phyloP scores from a whole-genome alignment of 2,329 filamentous ascomycete species.

The Eutypa lata region DNA sequence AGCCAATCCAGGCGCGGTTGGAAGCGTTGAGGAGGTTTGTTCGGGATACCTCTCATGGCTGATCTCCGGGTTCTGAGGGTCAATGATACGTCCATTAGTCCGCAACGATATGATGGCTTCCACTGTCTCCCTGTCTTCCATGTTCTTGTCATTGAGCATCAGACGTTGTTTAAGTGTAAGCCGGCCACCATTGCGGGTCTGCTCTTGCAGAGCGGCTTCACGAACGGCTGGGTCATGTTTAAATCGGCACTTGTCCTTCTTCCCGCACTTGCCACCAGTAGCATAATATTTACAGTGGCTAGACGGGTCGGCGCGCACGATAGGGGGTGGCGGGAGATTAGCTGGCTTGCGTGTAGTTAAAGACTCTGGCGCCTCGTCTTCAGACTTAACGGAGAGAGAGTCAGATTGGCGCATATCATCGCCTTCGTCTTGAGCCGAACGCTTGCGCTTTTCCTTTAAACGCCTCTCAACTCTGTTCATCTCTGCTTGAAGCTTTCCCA shows the following conservation, averaged over 20 bases:
- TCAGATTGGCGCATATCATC: conserved; percentile 58
- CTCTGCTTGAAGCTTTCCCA: conserved; percentile 22
- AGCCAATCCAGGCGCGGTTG: conserved; percentile 19
- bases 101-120: conserved; percentile 65
- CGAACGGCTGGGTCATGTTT: conserved; percentile 63
- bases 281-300: conserved; percentile 71
- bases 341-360: conserved; percentile 46
- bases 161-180: conserved; percentile 65
- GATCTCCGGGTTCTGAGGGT: conserved; percentile 27
- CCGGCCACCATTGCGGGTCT: conserved; percentile 62
- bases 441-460: conserved; percentile 62
- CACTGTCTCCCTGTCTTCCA: conserved; percentile 64
- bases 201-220: conserved; percentile 61
- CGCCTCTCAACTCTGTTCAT: conserved; percentile 67
- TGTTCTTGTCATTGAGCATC: conserved; percentile 64
- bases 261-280: conserved; percentile 65
- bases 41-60: conserved; percentile 28
- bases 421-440: conserved; percentile 64
- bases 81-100: conserved; percentile 52
- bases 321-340: conserved; percentile 44
- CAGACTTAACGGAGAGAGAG: conserved; percentile 39
- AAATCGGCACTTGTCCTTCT: conserved; percentile 74
- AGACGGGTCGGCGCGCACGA: conserved; percentile 54
- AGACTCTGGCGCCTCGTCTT: conserved; percentile 58
- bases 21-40: conserved; percentile 22